phyloP scores from a whole-genome alignment of 2,329 filamentous ascomycete species.

The Cordyceps militaris region DNA sequence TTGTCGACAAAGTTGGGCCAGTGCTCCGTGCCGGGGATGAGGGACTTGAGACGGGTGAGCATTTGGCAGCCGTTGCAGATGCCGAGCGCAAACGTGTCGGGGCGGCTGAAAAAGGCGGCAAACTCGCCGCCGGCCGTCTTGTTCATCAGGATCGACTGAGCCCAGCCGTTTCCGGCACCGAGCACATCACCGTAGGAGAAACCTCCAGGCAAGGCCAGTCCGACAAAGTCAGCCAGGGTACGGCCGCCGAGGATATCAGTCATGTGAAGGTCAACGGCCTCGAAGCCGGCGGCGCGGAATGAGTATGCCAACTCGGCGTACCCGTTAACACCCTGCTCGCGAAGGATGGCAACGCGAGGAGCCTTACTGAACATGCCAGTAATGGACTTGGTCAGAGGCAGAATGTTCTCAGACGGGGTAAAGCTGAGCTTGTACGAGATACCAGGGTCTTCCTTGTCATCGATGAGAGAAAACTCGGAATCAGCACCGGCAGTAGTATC shows the following conservation, averaged over 20 bases:
- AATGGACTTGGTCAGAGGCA: constrained; percentile 49
- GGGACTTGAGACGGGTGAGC: constrained; percentile 66
- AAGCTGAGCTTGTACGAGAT: constrained; percentile 78
- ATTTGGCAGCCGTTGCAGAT: constrained; percentile 99
- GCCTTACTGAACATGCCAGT: constrained; percentile 46
- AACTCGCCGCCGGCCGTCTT: constrained; percentile 70
- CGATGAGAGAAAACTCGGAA: constrained; percentile 68
- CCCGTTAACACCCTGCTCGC: constrained; percentile 93
- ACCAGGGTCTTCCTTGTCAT: constrained; percentile 71
- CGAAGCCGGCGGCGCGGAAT: constrained; percentile 85
- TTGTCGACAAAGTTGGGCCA: constrained; percentile 90
- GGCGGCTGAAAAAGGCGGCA: constrained; percentile 73
- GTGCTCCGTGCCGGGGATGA: constrained; percentile 75
- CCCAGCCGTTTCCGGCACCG: constrained; percentile 94
- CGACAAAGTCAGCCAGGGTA: constrained; percentile 75
- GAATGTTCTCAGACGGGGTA: constrained; percentile 67
- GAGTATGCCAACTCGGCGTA: constrained; percentile 98
- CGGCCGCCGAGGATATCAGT: constrained; percentile 77
- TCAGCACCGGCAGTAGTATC: constrained; percentile 87
- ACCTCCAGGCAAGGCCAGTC: constrained; percentile 89
- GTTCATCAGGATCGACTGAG: constrained; percentile 85
- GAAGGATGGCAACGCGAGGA: constrained; percentile 81
- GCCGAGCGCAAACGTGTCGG: constrained; percentile 86
- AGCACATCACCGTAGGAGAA: constrained; percentile 87
- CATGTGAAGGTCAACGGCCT: constrained; percentile 93